A percentile compares a stretch with the other conserved stretches of the same genome.
Evolutionary conservation across 306 rosid genomes (phyloP).

Genomic region (Phaseolus lunatus): DNA sequence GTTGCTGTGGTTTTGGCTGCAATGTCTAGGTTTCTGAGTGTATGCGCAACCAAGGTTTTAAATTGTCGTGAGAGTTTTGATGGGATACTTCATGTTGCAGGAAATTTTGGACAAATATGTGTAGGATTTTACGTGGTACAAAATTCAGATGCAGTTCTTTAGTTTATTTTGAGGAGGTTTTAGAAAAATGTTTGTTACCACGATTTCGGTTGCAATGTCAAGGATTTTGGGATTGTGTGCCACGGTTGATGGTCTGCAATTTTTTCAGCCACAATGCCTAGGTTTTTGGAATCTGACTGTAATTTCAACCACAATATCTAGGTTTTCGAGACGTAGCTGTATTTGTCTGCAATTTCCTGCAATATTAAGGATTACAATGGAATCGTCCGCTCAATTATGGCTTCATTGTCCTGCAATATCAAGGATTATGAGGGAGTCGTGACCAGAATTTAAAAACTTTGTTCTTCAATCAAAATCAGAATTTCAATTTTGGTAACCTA

Average conservation of each 20-base stretch:
- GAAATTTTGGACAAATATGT: not conserved
- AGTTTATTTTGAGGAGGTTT: not conserved
- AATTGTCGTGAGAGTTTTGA: not conserved
- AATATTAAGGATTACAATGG: not conserved
- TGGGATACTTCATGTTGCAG: not conserved
- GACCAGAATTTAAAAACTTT: not conserved
- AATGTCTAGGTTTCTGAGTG: not conserved
- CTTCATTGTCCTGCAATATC: not conserved
- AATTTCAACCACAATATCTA: not conserved
- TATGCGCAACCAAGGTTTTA: not conserved
- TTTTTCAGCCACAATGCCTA: not conserved
- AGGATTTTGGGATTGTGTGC: not conserved
- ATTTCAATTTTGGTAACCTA: not conserved
- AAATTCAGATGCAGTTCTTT: not conserved
- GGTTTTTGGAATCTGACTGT: not conserved
- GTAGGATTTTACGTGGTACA: not conserved
- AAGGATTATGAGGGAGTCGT: not conserved
- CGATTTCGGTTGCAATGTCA: not conserved
- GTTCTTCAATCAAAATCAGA: not conserved
- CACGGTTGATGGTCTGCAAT: not conserved
- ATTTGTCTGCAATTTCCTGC: not conserved
- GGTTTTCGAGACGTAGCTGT: not conserved
- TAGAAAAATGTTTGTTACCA: not conserved
- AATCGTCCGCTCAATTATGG: not conserved
- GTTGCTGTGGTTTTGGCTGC: not conserved